Conservation (phyloP, 148 eudicot genomes). For the Rhododendron vialii region DNA sequence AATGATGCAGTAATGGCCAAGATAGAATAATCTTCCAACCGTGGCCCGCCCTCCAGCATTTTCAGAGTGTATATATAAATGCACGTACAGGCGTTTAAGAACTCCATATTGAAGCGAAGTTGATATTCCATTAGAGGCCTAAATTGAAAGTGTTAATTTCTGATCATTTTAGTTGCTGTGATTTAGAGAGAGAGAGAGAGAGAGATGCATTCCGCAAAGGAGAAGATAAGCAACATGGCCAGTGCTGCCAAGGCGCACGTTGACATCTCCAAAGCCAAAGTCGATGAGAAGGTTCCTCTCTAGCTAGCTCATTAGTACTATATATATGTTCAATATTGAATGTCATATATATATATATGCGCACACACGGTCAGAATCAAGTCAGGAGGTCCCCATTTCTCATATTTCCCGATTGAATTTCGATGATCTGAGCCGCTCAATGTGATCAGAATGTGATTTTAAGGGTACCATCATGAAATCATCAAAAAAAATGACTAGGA, state of each 20-base stretch:
- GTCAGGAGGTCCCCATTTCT: too few species aligned
- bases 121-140: neutral
- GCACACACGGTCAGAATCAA: too few species aligned
- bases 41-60: neutral
- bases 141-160: neutral
- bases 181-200: neutral
- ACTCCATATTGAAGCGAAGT: neutral
- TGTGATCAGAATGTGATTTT: too few species aligned
- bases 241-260: slow-evolving; percentile 57
- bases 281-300: slow-evolving; percentile 44
- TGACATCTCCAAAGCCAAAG: slow-evolving; percentile 46
- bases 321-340: neutral
- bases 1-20: neutral
- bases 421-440: too few species aligned
- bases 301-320: neutral
- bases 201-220: slow-evolving; percentile 55
- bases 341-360: neutral
- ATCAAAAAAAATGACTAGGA: too few species aligned
- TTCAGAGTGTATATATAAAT: neutral
- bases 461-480: too few species aligned
- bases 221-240: slow-evolving; percentile 56
- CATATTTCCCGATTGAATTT: too few species aligned
- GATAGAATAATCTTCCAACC: neutral
- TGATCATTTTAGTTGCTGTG: neutral
- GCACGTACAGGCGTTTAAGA: too few species aligned